Evolutionary conservation across 768 basidiomycete species (phyloP), one percentile per base, ranked within the genome.

Genomic region (Tulasnella sp.): DNA sequence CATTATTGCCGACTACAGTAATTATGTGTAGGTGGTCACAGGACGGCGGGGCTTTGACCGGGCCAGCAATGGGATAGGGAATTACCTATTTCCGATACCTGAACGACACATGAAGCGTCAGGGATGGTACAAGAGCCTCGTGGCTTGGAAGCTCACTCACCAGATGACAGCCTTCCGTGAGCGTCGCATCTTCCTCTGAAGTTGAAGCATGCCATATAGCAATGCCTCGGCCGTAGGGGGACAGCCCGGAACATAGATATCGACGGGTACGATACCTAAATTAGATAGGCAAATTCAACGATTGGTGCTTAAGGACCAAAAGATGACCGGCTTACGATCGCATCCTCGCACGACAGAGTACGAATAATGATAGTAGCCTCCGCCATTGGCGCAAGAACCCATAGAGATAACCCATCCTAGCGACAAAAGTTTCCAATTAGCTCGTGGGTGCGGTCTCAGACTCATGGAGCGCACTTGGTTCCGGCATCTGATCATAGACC

Each of bases 301-400:
- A 24, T 23, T 24, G 15, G 3, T 19, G 42, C 49, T 17, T 13
- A 17, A 26, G 29, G 17, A 55, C 10, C 53, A 13, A 51, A 30
- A n/a, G 54, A 42, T 38, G 71, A 9, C 11, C 5, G 21, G 29
- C 73, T 61, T 70, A 88, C 96, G 83, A 76, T 99, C 96, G 71
- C 95, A 98, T 15, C 96, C 96, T 49, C 96, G 85, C 38, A 98
- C 96, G 63, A 99, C 96, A 27, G 94, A 93, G 74, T 99, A 99
- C 26, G 95, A 96, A 72, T 97, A 96, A 74, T 95, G 93, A 72
- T 94, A 93, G 76, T 93, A 94, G 15, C 92, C 93, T 58, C 93
- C 92, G 29, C 96, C 96, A 71, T 98, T 98, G 17, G 96, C 96
- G 72, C 96, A 99, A 3, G 95, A 97, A 48, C 96, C 96, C 96